Evolutionary conservation across 139 green algal genomes (phyloP), one percentile per base, ranked within the genome.

Genomic region (Marvania coccoides): DNA sequence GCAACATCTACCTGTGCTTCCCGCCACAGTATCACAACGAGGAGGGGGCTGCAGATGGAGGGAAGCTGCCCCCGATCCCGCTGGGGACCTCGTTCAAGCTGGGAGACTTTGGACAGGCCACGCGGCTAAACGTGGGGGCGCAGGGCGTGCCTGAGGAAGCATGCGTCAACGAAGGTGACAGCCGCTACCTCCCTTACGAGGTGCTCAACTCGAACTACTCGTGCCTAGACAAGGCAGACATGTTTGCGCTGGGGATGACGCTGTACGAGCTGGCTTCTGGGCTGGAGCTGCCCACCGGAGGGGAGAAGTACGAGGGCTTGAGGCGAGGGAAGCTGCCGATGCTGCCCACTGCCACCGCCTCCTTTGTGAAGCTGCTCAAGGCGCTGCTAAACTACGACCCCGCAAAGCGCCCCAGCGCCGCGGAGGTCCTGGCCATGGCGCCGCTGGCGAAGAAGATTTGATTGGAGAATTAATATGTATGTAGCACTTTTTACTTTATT

Each of bases 1-100:
- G 95, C 67, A 98, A 98, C 75, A 92, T 98, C 36, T 93, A 76
- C 56, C 38, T 69, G n/a, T 28, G n/a, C n/a, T n/a, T n/a, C n/a
- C n/a, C n/a, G n/a, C n/a, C n/a, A n/a, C n/a, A n/a, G n/a, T n/a
- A 47, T 54, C 6, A 36, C 3, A 29, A 56, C 55, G 73, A 56
- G 6, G 66, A 63, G 13, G 55, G 26, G 28, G 24, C 51, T 2
- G 26, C 0, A 28, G 42, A 36, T 24, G 13, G 12, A 59, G 19
- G 48, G 37, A 59, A 59, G 37, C 9, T 40, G 12, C 12, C 24
- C 4, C 23, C 8, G 10, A 33, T 7, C 46, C 26, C 7, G 56
- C 46, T 13, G n/a, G 19, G 24, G 12, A 59, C 48, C 19, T 28
- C 37, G 30, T 91, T 83, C 76, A 97, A 97, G 81, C 83, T 98